Percentiles rank a stretch among this genome's conserved stretches.
These are phyloP conservation scores for Byssochlamys sp. DNA, from an alignment of 2,329 filamentous ascomycete species.

Conservation along the genomic window DNA sequence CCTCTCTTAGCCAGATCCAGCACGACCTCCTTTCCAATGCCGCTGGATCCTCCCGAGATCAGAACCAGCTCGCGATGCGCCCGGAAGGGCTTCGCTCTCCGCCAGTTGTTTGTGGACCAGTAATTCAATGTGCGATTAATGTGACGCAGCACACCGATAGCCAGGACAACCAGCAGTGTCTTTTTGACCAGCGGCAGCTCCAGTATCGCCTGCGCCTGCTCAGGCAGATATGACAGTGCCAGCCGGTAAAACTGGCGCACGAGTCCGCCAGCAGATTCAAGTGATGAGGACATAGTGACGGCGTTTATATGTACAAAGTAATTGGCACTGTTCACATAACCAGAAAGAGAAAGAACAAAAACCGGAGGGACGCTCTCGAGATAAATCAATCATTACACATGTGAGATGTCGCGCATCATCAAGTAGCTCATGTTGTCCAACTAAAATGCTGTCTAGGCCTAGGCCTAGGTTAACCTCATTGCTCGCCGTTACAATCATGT, in stretches of 20 bases:
- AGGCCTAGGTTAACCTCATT: background rate
- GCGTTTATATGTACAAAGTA: background rate
- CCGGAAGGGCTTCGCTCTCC: slow-evolving; percentile 5
- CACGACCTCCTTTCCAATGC: slow-evolving; percentile 31
- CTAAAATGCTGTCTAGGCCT: background rate
- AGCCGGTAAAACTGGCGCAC: background rate
- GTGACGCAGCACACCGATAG: slow-evolving; percentile 16
- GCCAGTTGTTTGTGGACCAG: slow-evolving; percentile 24
- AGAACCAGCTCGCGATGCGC: slow-evolving; percentile 21
- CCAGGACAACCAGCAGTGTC: slow-evolving; percentile 10
- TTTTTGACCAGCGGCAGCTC: slow-evolving; percentile 9
- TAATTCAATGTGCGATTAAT: slow-evolving; percentile 20
- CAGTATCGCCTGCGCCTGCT: background rate
- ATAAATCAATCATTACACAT: background rate
- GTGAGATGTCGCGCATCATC: background rate
- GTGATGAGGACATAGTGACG: background rate
- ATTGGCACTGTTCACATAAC: background rate
- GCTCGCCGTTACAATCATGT: background rate
- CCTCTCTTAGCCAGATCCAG: slow-evolving; percentile 19
- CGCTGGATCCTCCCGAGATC: slow-evolving; percentile 28
- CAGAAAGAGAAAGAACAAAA: background rate
- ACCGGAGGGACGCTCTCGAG: background rate
- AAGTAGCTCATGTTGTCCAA: background rate
- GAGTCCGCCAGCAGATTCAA: background rate
- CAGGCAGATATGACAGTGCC: background rate